Conservation (phyloP, 73 alveolate species). For the Strombidium stylifer region DNA sequence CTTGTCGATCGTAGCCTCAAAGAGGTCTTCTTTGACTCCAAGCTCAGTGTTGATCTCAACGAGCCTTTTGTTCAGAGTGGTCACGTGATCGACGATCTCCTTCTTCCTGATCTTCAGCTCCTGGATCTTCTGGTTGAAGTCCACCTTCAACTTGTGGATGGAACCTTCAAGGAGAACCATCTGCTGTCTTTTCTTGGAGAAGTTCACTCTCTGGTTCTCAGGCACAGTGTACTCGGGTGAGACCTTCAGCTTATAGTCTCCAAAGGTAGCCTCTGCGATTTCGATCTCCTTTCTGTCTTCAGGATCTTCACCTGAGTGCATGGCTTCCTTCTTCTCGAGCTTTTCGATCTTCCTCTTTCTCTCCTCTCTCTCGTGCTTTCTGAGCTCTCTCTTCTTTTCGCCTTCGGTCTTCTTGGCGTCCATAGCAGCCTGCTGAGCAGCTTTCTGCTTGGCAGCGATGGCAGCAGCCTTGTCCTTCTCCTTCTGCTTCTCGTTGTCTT, state of each 20-base stretch:
- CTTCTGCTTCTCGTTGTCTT: background rate
- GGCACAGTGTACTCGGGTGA: constrained; percentile 75
- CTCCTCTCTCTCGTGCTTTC: constrained; percentile 48
- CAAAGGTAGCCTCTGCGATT: constrained; percentile 70
- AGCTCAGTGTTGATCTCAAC: constrained; percentile 75
- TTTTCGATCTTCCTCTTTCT: constrained; percentile 70
- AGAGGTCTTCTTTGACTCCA: constrained; percentile 59
- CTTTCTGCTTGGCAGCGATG: background rate
- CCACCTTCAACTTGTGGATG: constrained; percentile 78
- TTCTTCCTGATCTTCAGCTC: constrained; percentile 77
- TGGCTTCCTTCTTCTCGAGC: constrained; percentile 81
- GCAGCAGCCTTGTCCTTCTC: background rate
- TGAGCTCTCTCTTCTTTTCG: constrained; percentile 57
- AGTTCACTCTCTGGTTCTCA: constrained; percentile 86
- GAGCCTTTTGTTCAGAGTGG: constrained; percentile 59
- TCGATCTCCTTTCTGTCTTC: constrained; percentile 79
- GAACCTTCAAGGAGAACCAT: constrained; percentile 90
- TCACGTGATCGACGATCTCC: constrained; percentile 63
- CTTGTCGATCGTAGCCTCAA: constrained; percentile 70
- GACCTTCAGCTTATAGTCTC: constrained; percentile 83
- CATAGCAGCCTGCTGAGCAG: background rate
- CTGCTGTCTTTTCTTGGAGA: constrained; percentile 80
- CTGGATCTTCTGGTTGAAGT: constrained; percentile 77
- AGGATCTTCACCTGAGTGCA: constrained; percentile 73
- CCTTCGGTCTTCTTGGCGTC: constrained; percentile 57